Percentiles rank a stretch among this genome's conserved stretches.
These are phyloP conservation scores for Mollisia scopiformis DNA, from an alignment of 2,329 filamentous ascomycete species.

Conservation along the genomic window DNA sequence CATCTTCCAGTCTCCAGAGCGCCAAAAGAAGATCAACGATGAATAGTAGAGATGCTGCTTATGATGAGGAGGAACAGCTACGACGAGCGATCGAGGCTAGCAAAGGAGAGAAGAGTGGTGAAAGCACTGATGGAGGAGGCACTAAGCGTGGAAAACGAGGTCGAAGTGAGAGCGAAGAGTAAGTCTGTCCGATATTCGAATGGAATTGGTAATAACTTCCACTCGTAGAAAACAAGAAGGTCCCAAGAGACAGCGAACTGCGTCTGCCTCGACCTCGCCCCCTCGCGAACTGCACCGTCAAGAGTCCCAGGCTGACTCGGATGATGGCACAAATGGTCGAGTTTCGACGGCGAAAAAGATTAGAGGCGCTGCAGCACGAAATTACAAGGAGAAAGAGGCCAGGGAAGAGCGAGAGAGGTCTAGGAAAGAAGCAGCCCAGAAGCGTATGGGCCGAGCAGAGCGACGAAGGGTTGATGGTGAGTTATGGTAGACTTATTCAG, in stretches of 20 bases:
- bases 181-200: constrained; percentile 44
- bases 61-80: constrained; percentile 91
- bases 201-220: not conserved
- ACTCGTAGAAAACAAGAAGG: constrained; percentile 65
- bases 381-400: constrained; percentile 64
- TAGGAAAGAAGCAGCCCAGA: constrained; percentile 73
- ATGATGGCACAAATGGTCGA: constrained; percentile 63
- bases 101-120: constrained; percentile 67
- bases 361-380: constrained; percentile 58
- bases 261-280: constrained; percentile 72
- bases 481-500: constrained; percentile 21
- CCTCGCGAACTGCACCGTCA: constrained; percentile 50
- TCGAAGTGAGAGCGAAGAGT: constrained; percentile 94
- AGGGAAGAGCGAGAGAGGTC: constrained; percentile 76
- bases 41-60: constrained; percentile 94
- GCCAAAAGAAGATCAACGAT: constrained; percentile 89
- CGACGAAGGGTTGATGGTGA: constrained; percentile 80
- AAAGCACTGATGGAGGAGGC: constrained; percentile 50
- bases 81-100: constrained; percentile 92
- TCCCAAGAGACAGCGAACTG: constrained; percentile 82
- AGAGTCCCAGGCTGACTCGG: constrained; percentile 65
- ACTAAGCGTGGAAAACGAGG: constrained; percentile 77
- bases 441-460: constrained; percentile 81
- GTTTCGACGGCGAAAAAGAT: constrained; percentile 61
- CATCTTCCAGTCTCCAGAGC: constrained; percentile 43